Base-by-base conservation (phyloP, 805 yeast species). In the Barnettozyma pratensis region DNA sequence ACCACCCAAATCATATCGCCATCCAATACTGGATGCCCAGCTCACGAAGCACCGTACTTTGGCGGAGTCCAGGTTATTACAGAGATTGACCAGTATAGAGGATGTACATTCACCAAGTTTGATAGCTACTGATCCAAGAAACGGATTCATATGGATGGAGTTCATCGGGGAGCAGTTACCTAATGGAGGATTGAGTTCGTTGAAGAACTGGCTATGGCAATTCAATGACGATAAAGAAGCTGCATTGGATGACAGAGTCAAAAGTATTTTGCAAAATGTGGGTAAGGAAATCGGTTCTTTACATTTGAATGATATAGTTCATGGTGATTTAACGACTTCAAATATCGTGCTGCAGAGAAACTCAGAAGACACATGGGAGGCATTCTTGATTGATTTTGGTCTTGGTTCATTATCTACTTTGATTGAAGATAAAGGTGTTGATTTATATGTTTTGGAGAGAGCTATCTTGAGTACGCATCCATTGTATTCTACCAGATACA, bases 401-500 rank as follows among this genome's bases (percentile, higher is more conserved):
- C 72, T 94, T 19, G 86, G 96, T 2, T 80, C 90, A 10, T 81
- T 81, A 49, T 81, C 96, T 0, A 74, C 76, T 1, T 63, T 89
- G 52, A 77, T 86, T 0, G 99, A 94, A 59, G 98, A 92, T 60
- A 90, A 88, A 65, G 98, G 98, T 4, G 99, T 94, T n/a, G 99
- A 94, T 65, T 66, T 94, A 50, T 94, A 94, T 59, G 98, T 94
- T 9, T 68, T 94, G 51, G 99, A 94, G 66, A 73, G 98, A 58
- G 98, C 99, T 0, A 76, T 94, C 19, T 69, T 80, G 31, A 87
- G 96, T 55, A 94, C 99, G 1, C 99, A 94, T 66, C 92, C 98
- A 0, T 73, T 75, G 6, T 78, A 77, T 59, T 74, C 96, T 2
- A 75, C 73, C 1, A 58, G 64, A 39, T 90, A 90, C 63, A 83